phyloP scores from a whole-genome alignment of 2,329 filamentous ascomycete genomes.

The Mycosphaerella sp. region DNA sequence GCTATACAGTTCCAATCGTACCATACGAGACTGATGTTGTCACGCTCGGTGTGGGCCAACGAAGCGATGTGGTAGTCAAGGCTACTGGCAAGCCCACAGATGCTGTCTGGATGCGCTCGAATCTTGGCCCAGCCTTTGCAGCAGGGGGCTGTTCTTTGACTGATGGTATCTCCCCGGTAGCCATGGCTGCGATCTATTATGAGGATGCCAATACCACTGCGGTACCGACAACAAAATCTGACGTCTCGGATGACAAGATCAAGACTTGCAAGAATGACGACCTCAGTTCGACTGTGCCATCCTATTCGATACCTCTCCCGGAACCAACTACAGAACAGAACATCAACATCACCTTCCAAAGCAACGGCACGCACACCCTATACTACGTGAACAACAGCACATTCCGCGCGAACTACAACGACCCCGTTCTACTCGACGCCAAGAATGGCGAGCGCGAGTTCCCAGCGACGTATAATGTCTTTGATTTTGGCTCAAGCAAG shows the following conservation, averaged over 20 bases:
- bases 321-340: slow-evolving; percentile 31
- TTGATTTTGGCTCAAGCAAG: slow-evolving; percentile 37
- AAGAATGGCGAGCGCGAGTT: slow-evolving; percentile 33
- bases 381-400: slow-evolving; percentile 50
- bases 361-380: slow-evolving; percentile 43
- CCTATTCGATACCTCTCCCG: slow-evolving; percentile 51
- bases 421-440: slow-evolving; percentile 35
- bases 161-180: slow-evolving; percentile 41
- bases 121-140: slow-evolving; percentile 57
- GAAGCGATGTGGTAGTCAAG: slow-evolving; percentile 44
- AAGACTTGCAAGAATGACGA: slow-evolving; percentile 52
- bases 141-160: slow-evolving; percentile 24
- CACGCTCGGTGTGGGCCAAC: slow-evolving; percentile 55
- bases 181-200: slow-evolving; percentile 61
- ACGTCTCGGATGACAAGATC: slow-evolving; percentile 44
- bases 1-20: slow-evolving; percentile 32
- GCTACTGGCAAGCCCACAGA: slow-evolving; percentile 26
- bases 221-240: slow-evolving; percentile 40
- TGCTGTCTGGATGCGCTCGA: slow-evolving; percentile 36
- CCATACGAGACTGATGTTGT: slow-evolving; percentile 39
- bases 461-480: slow-evolving; percentile 36
- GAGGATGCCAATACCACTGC: slow-evolving; percentile 48
- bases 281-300: slow-evolving; percentile 48
- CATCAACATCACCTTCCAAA: slow-evolving; percentile 45
- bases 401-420: slow-evolving; percentile 47